phyloP scores from a whole-genome alignment of 768 basidiomycete species.

The Phylloporus arenicola region DNA sequence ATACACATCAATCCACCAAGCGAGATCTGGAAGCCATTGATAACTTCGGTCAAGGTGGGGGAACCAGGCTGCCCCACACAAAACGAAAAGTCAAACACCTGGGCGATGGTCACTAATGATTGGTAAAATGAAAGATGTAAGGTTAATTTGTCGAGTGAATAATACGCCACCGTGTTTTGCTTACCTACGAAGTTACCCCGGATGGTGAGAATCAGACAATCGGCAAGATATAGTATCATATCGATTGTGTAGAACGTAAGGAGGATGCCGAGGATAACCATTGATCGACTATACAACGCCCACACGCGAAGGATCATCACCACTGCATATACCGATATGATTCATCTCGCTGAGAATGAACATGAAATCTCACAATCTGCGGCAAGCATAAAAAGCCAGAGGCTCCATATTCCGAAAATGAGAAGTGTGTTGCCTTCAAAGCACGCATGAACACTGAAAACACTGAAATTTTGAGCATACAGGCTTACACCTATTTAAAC shows the following conservation, averaged over 20 bases:
- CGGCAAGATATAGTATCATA: not conserved
- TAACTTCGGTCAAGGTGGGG: not conserved
- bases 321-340: not conserved
- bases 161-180: not conserved
- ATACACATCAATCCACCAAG: not conserved
- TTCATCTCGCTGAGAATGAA: not conserved
- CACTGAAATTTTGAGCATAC: not conserved
- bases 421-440: not conserved
- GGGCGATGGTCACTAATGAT: not conserved
- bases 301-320: slow-evolving; percentile 2
- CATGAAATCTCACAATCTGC: not conserved
- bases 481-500: not conserved
- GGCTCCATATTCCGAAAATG: not conserved
- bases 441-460: not conserved
- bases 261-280: not conserved
- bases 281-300: not conserved
- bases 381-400: not conserved
- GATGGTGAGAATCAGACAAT: not conserved
- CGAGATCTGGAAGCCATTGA: not conserved
- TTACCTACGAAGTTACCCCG: not conserved
- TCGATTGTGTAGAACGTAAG: not conserved
- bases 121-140: not conserved
- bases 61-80: not conserved
- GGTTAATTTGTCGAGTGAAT: not conserved
- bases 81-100: not conserved